phyloP scores from a whole-genome alignment of 192 early-diverging fungal species.

The Backusella mclennaniae region DNA sequence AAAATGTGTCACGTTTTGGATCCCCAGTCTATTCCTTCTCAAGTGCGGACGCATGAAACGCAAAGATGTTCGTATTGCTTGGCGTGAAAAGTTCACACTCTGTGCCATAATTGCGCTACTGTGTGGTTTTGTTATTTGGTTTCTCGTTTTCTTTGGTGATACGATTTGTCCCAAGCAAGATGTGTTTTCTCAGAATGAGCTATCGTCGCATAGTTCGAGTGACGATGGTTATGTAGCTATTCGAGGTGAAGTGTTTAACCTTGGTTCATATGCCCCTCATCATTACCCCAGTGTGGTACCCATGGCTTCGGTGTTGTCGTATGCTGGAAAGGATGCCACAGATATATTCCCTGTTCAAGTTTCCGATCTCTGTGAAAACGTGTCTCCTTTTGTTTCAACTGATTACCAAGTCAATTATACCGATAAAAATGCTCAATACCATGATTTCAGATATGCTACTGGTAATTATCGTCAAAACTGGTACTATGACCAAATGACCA shows the following conservation, averaged over 20 bases:
- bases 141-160: slow-evolving; percentile 72
- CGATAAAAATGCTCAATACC: slow-evolving; percentile 54
- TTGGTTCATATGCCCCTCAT: slow-evolving; percentile 58
- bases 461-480: slow-evolving; percentile 63
- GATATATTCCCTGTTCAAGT: slow-evolving; percentile 71
- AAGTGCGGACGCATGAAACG: slow-evolving; percentile 80
- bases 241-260: slow-evolving; percentile 80
- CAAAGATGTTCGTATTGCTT: slow-evolving; percentile 82
- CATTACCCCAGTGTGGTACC: slow-evolving; percentile 54
- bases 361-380: slow-evolving; percentile 56
- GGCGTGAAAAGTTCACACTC: slow-evolving; percentile 96
- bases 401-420: slow-evolving; percentile 46
- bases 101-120: slow-evolving; percentile 81
- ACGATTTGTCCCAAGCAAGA: slow-evolving; percentile 72
- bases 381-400: slow-evolving; percentile 47
- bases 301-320: slow-evolving; percentile 49
- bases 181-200: slow-evolving; percentile 67
- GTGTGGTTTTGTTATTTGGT: slow-evolving; percentile 78
- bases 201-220: slow-evolving; percentile 25
- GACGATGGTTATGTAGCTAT: slow-evolving; percentile 63
- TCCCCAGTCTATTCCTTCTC: slow-evolving; percentile 65
- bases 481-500: slow-evolving; percentile 60
- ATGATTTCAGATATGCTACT: slow-evolving; percentile 70
- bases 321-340: slow-evolving; percentile 64
- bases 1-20: slow-evolving; percentile 75